Evolutionary conservation across 768 basidiomycete species (phyloP).

Genomic region (Porpolomopsis calyptriformis): DNA sequence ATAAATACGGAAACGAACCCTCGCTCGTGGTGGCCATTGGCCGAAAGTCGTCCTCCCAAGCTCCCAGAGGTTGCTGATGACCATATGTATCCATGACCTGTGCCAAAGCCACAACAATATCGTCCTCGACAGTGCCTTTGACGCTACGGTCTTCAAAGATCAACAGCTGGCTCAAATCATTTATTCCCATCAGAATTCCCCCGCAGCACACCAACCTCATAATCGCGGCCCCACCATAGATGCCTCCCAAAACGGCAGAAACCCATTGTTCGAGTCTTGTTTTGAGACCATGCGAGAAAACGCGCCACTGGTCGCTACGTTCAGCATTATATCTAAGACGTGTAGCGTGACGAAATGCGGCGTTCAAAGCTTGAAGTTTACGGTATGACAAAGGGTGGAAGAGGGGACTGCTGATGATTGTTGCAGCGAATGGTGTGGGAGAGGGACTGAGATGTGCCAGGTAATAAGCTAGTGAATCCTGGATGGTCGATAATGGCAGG

Average conservation of each 20-base stretch:
- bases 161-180: constrained; percentile 34
- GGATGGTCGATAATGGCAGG: constrained; percentile 38
- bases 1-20: constrained; percentile 20
- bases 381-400: constrained; percentile 38
- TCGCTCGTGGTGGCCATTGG: constrained; percentile 28
- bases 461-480: constrained; percentile 49
- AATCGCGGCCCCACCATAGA: constrained; percentile 57
- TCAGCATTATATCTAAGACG: constrained; percentile 41
- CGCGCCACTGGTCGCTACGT: constrained; percentile 19
- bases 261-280: constrained; percentile 41
- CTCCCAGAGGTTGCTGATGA: constrained; percentile 19
- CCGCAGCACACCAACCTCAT: constrained; percentile 51
- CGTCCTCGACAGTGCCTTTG: constrained; percentile 45
- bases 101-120: constrained; percentile 58
- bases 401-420: constrained; percentile 44
- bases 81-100: constrained; percentile 60
- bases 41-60: constrained; percentile 64
- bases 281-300: constrained; percentile 30
- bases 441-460: constrained; percentile 38
- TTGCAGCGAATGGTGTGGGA: constrained; percentile 49
- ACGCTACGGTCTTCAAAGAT: constrained; percentile 12
- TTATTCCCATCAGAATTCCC: constrained; percentile 55
- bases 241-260: constrained; percentile 38
- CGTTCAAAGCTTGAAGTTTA: constrained; percentile 39
- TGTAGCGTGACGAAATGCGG: constrained; percentile 49